Evolutionary conservation across 1,284 basidiomycete genomes (phyloP), one percentile per base, ranked within the genome.

Genomic region (Coniferiporia sulphurascens): DNA sequence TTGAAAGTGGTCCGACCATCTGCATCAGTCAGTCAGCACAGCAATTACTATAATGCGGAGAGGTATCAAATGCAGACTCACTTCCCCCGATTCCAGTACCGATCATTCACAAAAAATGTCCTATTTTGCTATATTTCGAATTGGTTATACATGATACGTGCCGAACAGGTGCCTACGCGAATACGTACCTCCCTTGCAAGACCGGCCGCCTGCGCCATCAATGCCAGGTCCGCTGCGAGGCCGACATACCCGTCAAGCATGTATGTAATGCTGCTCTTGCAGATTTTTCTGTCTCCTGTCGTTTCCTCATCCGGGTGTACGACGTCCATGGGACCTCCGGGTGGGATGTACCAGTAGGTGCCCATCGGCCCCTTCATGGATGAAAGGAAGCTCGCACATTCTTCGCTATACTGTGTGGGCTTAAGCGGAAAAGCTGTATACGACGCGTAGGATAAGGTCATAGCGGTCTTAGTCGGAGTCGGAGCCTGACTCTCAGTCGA

Each of bases 231-330:
- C 41, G 82, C 27, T 27, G 27, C 27, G 5, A 27, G 27, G 27
- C 82, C 19, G 80, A 85, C 82, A 52, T 78, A 72, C 5, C 85
- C 85, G 66, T 85, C 84, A 43, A 88, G 73, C 79, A 86, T 78
- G 66, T 88, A 89, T 0, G 86, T 88, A 64, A 88, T 81, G 0
- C 83, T 85, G 59, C 77, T 82, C 13, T 69, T 73, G 70, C 86
- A 88, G 15, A 81, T 69, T 15, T 68, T 64, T n/a, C 68, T 69
- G 7, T 51, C 62, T 56, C 69, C 68, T 34, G 70, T 72, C 22
- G 67, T n/a, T n/a, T n/a, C 63, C 49, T 76, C 72, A 58, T 79
- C 73, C 36, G 72, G 68, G 65, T 87, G 84, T 13, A 68, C 60
- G 5, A 83, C 82, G 65, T 86, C 84, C 65, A 74, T 62, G 32